Percentiles rank a stretch among this genome's conserved stretches.
These are phyloP conservation scores for Echites panduratus DNA, from an alignment of 257 asterid species.

Conservation along the genomic window DNA sequence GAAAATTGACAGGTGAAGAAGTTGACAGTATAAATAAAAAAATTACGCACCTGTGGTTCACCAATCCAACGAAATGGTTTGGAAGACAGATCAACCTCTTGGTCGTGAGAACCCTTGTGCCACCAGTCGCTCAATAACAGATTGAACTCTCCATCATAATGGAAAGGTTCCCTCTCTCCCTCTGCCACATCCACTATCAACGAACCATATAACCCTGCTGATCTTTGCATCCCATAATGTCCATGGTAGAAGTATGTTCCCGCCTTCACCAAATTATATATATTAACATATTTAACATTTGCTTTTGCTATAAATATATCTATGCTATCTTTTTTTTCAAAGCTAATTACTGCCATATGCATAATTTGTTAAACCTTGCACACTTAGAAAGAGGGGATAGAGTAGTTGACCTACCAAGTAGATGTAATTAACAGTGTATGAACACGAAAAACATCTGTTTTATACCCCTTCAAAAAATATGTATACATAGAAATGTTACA, in stretches of 20 bases:
- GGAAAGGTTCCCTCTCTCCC: conserved; percentile 48
- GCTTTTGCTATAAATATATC: too few species aligned
- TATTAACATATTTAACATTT: background rate
- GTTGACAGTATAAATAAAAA: background rate
- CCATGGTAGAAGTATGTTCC: conserved; percentile 95
- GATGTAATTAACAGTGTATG: too few species aligned
- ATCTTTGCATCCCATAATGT: conserved; percentile 91
- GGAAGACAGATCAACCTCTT: conserved; percentile 64
- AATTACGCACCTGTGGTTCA: conserved; percentile 69
- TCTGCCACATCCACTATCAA: conserved; percentile 64
- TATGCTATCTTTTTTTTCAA: too few species aligned
- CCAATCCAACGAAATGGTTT: conserved; percentile 86
- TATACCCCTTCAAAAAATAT: too few species aligned
- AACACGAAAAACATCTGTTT: too few species aligned
- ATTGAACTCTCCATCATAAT: conserved; percentile 61
- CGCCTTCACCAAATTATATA: conserved; percentile 38
- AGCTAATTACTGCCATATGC: too few species aligned
- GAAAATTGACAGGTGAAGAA: background rate
- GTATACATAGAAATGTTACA: too few species aligned
- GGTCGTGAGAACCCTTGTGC: conserved; percentile 58
- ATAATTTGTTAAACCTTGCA: too few species aligned
- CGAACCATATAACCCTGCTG: conserved; percentile 78
- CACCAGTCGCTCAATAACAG: conserved; percentile 79
- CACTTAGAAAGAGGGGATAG: too few species aligned
- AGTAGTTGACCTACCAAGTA: too few species aligned